Evolutionary conservation across 176 grass and related monocot species (phyloP), one percentile per base, ranked within the genome.

Genomic region (Musa troglodytarum): DNA sequence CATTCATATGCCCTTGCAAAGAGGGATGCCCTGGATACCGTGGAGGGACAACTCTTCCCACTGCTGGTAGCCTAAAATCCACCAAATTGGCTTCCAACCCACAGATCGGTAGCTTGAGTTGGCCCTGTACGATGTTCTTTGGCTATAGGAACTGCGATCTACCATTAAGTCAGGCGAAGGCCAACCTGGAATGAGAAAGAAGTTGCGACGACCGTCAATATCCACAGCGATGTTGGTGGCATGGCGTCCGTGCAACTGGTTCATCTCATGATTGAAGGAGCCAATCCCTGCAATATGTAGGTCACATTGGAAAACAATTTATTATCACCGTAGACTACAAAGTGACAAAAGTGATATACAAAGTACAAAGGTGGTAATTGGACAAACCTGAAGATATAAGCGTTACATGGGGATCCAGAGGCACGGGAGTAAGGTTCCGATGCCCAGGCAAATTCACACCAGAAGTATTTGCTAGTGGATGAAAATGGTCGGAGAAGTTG

Each of bases 351-450:
- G 11, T n/a, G 4, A 59, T 6, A 4, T n/a, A 13, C 25, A 49
- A 49, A 75, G 16, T 71, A 10, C 20, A 75, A 59, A 75, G 10
- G 22, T 62, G 17, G 3, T 50, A 73, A 28, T 76, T 63, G 56
- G 15, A 62, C 74, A 20, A 62, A 76, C 74, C 74, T 62, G 74
- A 76, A 61, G 54, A 62, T 13, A 21, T 43, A 49, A 63, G 55
- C 9, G 19, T 22, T 76, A n/a, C 14, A 13, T 76, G 55, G 25
- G 55, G 23, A 62, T 59, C 26, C 15, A n/a, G 22, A 73, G 52
- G 9, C 11, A 69, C 15, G 19, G 71, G 52, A 73, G 10, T 22
- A 24, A 54, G 52, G 71, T 15, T 54, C 71, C 71, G 54, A 8
- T 73, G 71, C 51, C 71, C 71, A 53, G 52, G 49, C 13, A 55